Evolutionary conservation across 2,329 filamentous ascomycete species (phyloP), one percentile per base, ranked within the genome.

Genomic region (Trichoderma gracile): DNA sequence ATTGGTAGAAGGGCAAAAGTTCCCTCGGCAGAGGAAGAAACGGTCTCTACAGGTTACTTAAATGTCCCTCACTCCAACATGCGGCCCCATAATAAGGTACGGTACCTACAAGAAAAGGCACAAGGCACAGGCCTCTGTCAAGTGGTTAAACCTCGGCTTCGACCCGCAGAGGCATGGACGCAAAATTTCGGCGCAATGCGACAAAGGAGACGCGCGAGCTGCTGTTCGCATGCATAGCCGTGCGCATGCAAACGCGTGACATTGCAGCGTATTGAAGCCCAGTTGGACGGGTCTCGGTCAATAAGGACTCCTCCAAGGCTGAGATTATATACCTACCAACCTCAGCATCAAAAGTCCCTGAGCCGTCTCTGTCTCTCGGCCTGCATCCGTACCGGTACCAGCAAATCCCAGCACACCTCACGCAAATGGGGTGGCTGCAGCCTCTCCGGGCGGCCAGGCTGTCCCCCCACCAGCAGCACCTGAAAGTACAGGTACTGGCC

Each of bases 351-450:
- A 38, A 38, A 38, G 33, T 33, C 3, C n/a, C n/a, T n/a, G n/a
- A n/a, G n/a, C n/a, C n/a, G n/a, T n/a, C 33, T 14, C 30, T 14
- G 12, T 14, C 33, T 38, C 12, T 30, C 25, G 25, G 30, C 30
- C 33, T 38, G 33, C 33, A 38, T 14, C 33, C 3, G 33, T 38
- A 14, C 33, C 5, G 12, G 33, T 38, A 38, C 43, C 52, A 43
- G 0, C 38, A 21, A 3, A 55, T 3, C 38, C 23, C 30, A 25
- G 46, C 6, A 19, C 19, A n/a, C 15, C 21, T 5, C 25, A 1
- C 5, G 33, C 33, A 14, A 38, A 63, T 63, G 60, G 50, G 60
- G 52, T 56, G 60, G 53, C 50, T 63, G 60, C 60, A 63, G 60
- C 60, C 60, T 56, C 60, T 63, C 60, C 60, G 53, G 60, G 60